Evolutionary conservation across 345 rosid genomes (phyloP).

Genomic region (Draba incana): DNA sequence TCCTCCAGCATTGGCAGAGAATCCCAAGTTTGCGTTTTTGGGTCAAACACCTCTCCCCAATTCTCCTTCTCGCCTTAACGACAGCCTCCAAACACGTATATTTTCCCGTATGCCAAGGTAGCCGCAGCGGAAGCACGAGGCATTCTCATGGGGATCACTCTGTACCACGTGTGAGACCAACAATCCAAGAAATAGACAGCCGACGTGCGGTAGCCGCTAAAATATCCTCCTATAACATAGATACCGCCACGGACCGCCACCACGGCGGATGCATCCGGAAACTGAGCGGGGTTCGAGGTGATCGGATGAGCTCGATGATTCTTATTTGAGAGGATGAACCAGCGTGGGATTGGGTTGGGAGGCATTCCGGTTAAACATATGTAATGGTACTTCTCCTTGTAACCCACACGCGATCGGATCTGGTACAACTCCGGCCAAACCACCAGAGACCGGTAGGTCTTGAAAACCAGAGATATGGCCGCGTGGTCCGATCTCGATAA

Average conservation of each 20-base stretch:
- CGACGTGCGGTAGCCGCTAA: slow-evolving; percentile 48
- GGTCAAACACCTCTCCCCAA: slow-evolving; percentile 69
- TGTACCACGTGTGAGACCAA: too few species aligned
- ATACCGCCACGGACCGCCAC: background rate
- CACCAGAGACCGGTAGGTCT: too few species aligned
- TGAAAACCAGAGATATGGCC: slow-evolving; percentile 60
- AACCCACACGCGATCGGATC: slow-evolving; percentile 41
- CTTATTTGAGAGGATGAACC: slow-evolving; percentile 44
- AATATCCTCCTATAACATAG: slow-evolving; percentile 52
- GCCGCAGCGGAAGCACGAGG: too few species aligned
- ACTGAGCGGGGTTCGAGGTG: background rate
- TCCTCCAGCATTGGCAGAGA: slow-evolving; percentile 12
- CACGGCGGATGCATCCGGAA: background rate
- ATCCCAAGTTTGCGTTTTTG: slow-evolving; percentile 42
- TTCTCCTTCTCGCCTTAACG: slow-evolving; percentile 38
- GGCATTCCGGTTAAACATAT: slow-evolving; percentile 51
- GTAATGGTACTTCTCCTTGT: slow-evolving; percentile 52
- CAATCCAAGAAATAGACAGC: too few species aligned
- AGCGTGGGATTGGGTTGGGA: slow-evolving; percentile 36
- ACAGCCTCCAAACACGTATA: slow-evolving; percentile 10
- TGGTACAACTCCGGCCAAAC: slow-evolving; percentile 54
- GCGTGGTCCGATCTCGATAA: slow-evolving; percentile 58
- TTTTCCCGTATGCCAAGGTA: too few species aligned
- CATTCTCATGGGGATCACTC: too few species aligned
- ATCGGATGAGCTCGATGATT: slow-evolving; percentile 23